phyloP scores from a whole-genome alignment of 2,329 filamentous ascomycete genomes.

The Arachnomyces sp. region DNA sequence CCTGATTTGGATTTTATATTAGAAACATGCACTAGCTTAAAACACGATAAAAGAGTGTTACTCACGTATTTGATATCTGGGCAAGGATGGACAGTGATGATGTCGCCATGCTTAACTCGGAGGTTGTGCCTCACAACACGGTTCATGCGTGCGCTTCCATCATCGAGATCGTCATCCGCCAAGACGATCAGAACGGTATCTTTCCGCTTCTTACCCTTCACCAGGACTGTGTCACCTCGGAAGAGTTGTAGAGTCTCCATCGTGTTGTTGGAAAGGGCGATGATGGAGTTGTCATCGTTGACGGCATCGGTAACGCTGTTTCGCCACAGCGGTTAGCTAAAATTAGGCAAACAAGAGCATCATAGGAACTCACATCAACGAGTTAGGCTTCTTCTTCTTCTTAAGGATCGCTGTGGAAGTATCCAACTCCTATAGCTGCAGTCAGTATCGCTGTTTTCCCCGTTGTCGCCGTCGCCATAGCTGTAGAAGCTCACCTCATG shows the following conservation, averaged over 20 bases:
- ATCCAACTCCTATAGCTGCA: constrained; percentile 65
- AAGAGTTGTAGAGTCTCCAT: constrained; percentile 98
- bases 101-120: constrained; percentile 95
- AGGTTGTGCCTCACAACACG: constrained; percentile 97
- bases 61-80: constrained; percentile 99
- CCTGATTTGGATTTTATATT: constrained; percentile 46
- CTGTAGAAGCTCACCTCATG: constrained; percentile 59
- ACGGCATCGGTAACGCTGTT: constrained; percentile 89
- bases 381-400: constrained; percentile 99
- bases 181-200: constrained; percentile 97
- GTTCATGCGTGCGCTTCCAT: constrained; percentile 95
- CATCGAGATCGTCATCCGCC: constrained; percentile 94
- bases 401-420: constrained; percentile 94
- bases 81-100: constrained; percentile 94
- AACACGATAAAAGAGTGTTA: constrained; percentile 19
- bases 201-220: constrained; percentile 99
- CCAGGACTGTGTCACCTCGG: constrained; percentile 94
- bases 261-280: constrained; percentile 94
- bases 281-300: constrained; percentile 99
- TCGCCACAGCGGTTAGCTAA: constrained; percentile 24
- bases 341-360: neutral
- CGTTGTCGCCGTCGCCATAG: constrained; percentile 4
- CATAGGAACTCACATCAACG: constrained; percentile 67
- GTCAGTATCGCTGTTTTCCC: constrained; percentile 21
- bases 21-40: neutral